phyloP scores from a whole-genome alignment of 352 stramenopile species.

The Globisporangium polare region DNA sequence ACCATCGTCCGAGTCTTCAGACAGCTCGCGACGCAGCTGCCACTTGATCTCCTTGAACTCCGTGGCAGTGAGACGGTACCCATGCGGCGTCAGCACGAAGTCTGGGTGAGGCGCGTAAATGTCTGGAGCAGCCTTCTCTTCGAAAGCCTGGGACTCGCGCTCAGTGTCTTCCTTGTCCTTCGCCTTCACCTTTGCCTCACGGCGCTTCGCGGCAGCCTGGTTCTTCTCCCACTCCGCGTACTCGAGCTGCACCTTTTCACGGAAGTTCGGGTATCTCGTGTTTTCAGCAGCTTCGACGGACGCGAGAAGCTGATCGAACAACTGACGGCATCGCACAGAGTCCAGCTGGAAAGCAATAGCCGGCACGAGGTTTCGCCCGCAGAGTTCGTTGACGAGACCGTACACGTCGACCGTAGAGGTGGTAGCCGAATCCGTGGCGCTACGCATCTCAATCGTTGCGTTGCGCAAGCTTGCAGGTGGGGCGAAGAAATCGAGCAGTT shows the following conservation, averaged over 20 bases:
- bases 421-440: constrained; percentile 42
- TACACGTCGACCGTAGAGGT: constrained; percentile 69
- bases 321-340: constrained; percentile 80
- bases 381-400: constrained; percentile 64
- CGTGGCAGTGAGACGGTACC: constrained; percentile 92
- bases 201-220: constrained; percentile 91
- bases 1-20: constrained; percentile 77
- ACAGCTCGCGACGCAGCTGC: constrained; percentile 79
- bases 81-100: constrained; percentile 93
- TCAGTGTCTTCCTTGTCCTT: constrained; percentile 89
- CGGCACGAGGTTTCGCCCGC: constrained; percentile 56
- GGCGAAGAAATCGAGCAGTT: constrained; percentile 79
- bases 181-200: constrained; percentile 91
- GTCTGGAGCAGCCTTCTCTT: constrained; percentile 84
- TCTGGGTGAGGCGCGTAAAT: constrained; percentile 97
- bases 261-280: constrained; percentile 81
- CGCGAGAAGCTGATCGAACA: constrained; percentile 77
- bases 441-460: constrained; percentile 50
- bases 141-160: constrained; percentile 77
- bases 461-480: constrained; percentile 57
- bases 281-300: constrained; percentile 74
- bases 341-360: constrained; percentile 88
- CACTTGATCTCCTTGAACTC: constrained; percentile 90
- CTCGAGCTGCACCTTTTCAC: constrained; percentile 93
- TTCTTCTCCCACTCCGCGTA: constrained; percentile 84